Evolutionary conservation across 2,329 filamentous ascomycete genomes (phyloP), one percentile per base, ranked within the genome.

Genomic region (Claviceps quebecensis): DNA sequence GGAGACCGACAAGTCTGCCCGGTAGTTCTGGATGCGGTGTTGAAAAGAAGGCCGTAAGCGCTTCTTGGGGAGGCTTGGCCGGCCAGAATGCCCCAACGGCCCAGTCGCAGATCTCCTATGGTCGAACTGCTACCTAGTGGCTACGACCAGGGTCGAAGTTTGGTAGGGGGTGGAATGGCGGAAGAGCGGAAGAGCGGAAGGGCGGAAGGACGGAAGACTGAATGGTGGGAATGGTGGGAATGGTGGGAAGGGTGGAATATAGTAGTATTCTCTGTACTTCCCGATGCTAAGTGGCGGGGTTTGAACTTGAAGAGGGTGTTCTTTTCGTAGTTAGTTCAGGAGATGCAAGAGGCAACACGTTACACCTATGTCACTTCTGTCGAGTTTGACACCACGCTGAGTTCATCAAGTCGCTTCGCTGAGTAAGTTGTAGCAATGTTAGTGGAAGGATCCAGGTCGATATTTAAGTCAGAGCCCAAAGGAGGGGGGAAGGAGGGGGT

Each of bases 391-490:
- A 34, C 34, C 29, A 39, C 11, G 22, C 17, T 17, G 19, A 34
- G 40, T 38, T 50, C 23, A 45, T n/a, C 34, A 29, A 39, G 14
- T 16, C 29, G 41, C 23, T 14, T 50, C 23, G 23, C 38, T 43
- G 38, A 45, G 36, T 34, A 34, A 34, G 29, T 34, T 34, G 9
- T 38, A 22, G 26, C 26, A 48, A 17, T 45, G 43, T 48, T 52
- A 51, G 50, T 53, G 9, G 19, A 44, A 51, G 52, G 54, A 53
- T 49, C 52, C 54, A 50, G 26, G 54, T 54, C 50, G 53, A 56
- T 54, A 54, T 54, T 55, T 54, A 52, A 53, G 46, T 49, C 47
- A 47, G 45, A 45, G 17, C 41, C 47, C 41, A 19, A 37, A 22
- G 45, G 45, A n/a, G 17, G 26, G 29, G 44, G 17, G 2, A 11